Evolutionary conservation across 345 rosid species (phyloP).

Genomic region (Eucalyptus lansdowneana): DNA sequence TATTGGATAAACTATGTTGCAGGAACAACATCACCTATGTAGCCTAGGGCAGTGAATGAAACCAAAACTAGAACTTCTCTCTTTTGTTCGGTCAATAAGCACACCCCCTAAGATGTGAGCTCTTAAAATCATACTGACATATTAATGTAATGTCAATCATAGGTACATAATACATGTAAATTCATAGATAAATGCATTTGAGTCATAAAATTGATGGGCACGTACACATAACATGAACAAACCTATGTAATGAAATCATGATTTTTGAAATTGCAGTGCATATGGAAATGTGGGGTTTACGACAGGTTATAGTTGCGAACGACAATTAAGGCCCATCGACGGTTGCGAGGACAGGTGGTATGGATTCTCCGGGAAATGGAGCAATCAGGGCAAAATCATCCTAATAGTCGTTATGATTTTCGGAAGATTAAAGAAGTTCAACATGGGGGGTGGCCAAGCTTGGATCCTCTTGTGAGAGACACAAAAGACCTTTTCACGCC

Average conservation of each 20-base stretch:
- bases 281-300: constrained; percentile 34
- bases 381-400: constrained; percentile 19
- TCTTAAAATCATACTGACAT: not conserved
- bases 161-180: not conserved
- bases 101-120: not conserved
- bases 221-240: not conserved
- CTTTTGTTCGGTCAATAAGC: not conserved
- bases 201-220: not conserved
- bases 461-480: constrained; percentile 11
- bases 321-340: not conserved
- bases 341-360: not conserved
- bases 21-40: not conserved
- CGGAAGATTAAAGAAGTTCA: constrained; percentile 34
- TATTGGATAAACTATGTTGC: not conserved
- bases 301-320: constrained; percentile 20
- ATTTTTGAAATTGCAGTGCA: constrained; percentile 4
- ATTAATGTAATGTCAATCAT: not conserved
- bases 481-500: not conserved
- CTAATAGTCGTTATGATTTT: constrained; percentile 21
- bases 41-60: not conserved
- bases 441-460: constrained; percentile 19
- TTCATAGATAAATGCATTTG: not conserved
- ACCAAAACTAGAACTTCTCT: not conserved
- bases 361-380: constrained; percentile 29
- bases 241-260: not conserved